Conservation (phyloP, 176 grass and related monocot genomes). For the Carex parvula region DNA sequence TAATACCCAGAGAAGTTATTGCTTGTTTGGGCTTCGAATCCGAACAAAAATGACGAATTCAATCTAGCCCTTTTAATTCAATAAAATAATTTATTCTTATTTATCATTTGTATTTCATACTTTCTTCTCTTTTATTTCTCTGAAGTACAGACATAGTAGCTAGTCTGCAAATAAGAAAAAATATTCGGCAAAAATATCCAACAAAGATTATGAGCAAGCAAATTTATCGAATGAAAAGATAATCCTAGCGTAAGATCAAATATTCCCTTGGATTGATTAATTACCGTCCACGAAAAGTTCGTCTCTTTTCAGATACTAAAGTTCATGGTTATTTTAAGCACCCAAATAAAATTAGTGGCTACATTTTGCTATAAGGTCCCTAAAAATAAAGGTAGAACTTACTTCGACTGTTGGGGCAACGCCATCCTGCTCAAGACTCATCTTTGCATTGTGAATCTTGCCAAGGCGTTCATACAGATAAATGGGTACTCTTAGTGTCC, state of each 20-base stretch:
- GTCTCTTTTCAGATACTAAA: background rate
- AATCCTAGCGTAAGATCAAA: too few species aligned
- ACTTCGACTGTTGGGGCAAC: conserved; percentile 75
- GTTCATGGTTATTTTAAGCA: background rate
- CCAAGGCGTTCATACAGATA: conserved; percentile 84
- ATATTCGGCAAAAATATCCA: background rate
- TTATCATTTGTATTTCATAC: background rate
- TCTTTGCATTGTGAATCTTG: conserved; percentile 66
- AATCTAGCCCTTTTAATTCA: background rate
- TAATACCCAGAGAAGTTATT: background rate
- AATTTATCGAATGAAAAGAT: too few species aligned
- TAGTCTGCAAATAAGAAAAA: background rate
- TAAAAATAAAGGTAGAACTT: conserved; percentile 12
- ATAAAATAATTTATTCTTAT: background rate
- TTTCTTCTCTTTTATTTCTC: background rate
- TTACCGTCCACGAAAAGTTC: background rate
- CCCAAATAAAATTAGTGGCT: background rate
- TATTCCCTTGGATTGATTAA: background rate
- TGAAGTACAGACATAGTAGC: background rate
- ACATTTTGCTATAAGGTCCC: background rate
- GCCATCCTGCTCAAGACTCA: conserved; percentile 68
- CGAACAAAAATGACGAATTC: background rate
- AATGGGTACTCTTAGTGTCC: conserved; percentile 70
- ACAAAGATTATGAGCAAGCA: background rate
- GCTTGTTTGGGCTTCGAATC: background rate